phyloP scores from a whole-genome alignment of 768 basidiomycete species.

The Boletus tylopilopsis region DNA sequence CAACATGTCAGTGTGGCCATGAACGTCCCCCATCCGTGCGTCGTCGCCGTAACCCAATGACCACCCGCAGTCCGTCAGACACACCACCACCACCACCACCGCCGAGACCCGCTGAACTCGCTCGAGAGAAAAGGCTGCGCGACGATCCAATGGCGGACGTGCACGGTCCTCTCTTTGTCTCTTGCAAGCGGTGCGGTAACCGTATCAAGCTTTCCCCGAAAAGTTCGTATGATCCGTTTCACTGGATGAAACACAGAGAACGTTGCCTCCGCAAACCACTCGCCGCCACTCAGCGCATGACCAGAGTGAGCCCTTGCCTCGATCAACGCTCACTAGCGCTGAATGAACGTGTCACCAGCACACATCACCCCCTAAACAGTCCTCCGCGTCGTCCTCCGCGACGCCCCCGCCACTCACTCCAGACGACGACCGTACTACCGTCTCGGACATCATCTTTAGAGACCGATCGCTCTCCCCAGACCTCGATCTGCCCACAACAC shows the following conservation, averaged over 20 bases:
- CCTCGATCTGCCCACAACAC: conserved; percentile 13
- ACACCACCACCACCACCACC: no score
- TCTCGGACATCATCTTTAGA: conserved; percentile 19
- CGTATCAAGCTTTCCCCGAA: conserved; percentile 66
- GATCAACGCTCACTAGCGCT: conserved; percentile 5
- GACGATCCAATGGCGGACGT: conserved; percentile 53
- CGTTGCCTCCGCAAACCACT: conserved; percentile 51
- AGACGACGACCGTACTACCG: conserved; percentile 28
- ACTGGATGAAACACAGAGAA: conserved; percentile 62
- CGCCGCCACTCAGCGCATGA: conserved; percentile 13
- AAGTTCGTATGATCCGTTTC: conserved; percentile 61
- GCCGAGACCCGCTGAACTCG: conserved; percentile 41
- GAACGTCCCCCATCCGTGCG: no score
- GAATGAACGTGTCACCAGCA: conserved; percentile 11
- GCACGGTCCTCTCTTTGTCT: conserved; percentile 46
- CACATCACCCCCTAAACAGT: conserved; percentile 19
- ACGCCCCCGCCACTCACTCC: conserved; percentile 37
- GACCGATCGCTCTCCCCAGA: conserved; percentile 25
- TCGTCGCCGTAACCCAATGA: conserved; percentile 10
- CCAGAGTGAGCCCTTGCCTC: no score
- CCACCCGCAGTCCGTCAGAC: no score
- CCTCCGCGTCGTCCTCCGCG: conserved; percentile 25
- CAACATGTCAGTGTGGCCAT: no score
- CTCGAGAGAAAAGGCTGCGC: conserved; percentile 48
- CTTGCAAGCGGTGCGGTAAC: conserved; percentile 51